Conservation (phyloP, 2,329 filamentous ascomycete genomes). For the Cadophora sp. region DNA sequence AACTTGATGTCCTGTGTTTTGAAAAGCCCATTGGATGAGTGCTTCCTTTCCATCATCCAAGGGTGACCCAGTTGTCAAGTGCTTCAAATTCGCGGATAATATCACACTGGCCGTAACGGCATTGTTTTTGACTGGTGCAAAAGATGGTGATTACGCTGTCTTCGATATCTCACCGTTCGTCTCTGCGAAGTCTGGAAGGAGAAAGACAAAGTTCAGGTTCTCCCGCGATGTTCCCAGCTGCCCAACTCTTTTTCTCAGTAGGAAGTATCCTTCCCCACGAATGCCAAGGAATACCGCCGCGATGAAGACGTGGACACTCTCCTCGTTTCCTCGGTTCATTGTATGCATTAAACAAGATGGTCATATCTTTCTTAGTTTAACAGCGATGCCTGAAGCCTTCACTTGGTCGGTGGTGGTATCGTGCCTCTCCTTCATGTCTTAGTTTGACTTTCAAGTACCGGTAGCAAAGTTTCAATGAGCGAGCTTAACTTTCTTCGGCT, state of each 20-base stretch:
- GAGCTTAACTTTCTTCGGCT: neutral
- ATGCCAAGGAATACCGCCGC: neutral
- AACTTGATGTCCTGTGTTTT: neutral
- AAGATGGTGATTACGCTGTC: neutral
- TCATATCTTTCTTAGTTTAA: neutral
- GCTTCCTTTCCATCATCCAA: neutral
- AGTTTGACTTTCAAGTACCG: neutral
- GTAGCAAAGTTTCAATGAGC: neutral
- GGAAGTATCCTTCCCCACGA: neutral
- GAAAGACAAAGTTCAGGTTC: neutral
- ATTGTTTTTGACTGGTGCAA: neutral
- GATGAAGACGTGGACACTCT: neutral
- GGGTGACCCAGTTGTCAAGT: neutral
- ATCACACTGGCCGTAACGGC: neutral
- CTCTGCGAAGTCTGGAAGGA: neutral
- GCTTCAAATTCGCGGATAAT: neutral
- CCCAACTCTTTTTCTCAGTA: neutral
- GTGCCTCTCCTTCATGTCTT: neutral
- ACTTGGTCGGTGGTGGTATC: neutral
- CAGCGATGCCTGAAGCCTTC: neutral
- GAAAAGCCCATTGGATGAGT: neutral
- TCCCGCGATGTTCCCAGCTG: neutral
- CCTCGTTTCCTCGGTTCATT: neutral
- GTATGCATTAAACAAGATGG: neutral
- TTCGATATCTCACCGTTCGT: neutral